Percentiles rank a stretch among this genome's conserved stretches.
phyloP scores from a whole-genome alignment of 225 moss, liverwort and hornwort genomes.

The Climacium dendroides region DNA sequence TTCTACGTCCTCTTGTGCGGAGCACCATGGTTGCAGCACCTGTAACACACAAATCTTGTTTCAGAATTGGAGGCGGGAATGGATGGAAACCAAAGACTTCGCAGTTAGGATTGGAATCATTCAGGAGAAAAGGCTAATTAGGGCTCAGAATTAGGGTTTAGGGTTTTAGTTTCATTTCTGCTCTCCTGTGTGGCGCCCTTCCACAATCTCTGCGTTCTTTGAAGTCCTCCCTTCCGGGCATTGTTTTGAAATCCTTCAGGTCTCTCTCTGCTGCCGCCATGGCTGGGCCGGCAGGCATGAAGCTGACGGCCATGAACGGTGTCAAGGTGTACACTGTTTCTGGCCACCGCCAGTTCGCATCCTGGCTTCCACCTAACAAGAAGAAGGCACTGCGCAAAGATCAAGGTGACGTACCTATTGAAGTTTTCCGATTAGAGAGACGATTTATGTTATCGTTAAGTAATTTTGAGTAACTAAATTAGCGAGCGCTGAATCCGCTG shows the following conservation, averaged over 20 bases:
- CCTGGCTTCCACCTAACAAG: slow-evolving; percentile 69
- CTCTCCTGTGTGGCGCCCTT: not conserved
- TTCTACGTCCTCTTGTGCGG: too few relatives aligned
- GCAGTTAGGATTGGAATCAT: not conserved
- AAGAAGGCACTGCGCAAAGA: slow-evolving; percentile 65
- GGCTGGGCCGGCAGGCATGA: slow-evolving; percentile 46
- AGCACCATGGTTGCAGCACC: not conserved
- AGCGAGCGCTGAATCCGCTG: not conserved
- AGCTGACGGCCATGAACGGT: slow-evolving; percentile 72
- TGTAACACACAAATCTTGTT: not conserved
- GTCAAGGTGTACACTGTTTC: slow-evolving; percentile 86
- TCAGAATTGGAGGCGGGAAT: not conserved
- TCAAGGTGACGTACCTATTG: slow-evolving; percentile 9
- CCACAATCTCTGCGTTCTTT: not conserved
- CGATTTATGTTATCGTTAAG: not conserved
- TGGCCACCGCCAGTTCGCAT: slow-evolving; percentile 66
- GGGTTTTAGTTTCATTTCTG: not conserved
- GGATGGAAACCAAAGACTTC: not conserved
- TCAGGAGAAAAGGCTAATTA: not conserved
- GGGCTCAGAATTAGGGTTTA: not conserved
- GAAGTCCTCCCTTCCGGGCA: not conserved
- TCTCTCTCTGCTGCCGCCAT: not conserved
- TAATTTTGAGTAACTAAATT: not conserved
- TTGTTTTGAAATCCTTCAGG: not conserved
- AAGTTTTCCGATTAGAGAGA: not conserved